Conservation (phyloP, 768 basidiomycete genomes). For the Tephrocybe sp. region DNA sequence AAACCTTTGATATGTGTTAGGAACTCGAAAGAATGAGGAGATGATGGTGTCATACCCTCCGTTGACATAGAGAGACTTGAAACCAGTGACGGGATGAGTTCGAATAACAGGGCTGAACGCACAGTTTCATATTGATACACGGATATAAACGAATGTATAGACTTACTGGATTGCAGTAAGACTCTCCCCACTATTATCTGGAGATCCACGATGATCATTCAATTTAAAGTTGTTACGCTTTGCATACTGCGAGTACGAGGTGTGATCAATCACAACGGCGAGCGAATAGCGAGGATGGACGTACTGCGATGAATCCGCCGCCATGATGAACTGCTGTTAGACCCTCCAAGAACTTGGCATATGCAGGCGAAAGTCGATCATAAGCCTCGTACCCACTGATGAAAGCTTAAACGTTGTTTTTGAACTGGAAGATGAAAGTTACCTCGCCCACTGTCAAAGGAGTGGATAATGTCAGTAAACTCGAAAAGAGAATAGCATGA, state of each 20-base stretch:
- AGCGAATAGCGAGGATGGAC: background rate
- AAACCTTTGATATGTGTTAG: slow-evolving; percentile 32
- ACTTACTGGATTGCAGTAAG: slow-evolving; percentile 50
- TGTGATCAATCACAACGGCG: background rate
- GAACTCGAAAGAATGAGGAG: background rate
- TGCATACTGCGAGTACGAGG: slow-evolving; percentile 23
- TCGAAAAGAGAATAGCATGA: background rate
- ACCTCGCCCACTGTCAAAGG: slow-evolving; percentile 36
- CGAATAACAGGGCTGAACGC: slow-evolving; percentile 43
- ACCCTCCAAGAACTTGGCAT: slow-evolving; percentile 52
- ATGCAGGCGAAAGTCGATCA: slow-evolving; percentile 56
- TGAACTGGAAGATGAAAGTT: background rate
- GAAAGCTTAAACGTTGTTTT: too few species aligned
- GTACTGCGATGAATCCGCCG: slow-evolving; percentile 31
- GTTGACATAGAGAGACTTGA: slow-evolving; percentile 56
- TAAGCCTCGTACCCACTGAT: slow-evolving; percentile 58
- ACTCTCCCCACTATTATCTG: slow-evolving; percentile 46
- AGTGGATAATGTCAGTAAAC: background rate
- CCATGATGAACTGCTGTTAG: slow-evolving; percentile 53
- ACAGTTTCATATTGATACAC: background rate
- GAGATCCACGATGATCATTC: slow-evolving; percentile 43
- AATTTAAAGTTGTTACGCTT: slow-evolving; percentile 25
- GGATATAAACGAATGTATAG: background rate
- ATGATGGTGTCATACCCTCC: slow-evolving; percentile 28
- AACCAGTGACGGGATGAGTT: slow-evolving; percentile 59